Evolutionary conservation across 2,329 filamentous ascomycete species (phyloP).

Genomic region (Pseudogymnoascus pannorum): DNA sequence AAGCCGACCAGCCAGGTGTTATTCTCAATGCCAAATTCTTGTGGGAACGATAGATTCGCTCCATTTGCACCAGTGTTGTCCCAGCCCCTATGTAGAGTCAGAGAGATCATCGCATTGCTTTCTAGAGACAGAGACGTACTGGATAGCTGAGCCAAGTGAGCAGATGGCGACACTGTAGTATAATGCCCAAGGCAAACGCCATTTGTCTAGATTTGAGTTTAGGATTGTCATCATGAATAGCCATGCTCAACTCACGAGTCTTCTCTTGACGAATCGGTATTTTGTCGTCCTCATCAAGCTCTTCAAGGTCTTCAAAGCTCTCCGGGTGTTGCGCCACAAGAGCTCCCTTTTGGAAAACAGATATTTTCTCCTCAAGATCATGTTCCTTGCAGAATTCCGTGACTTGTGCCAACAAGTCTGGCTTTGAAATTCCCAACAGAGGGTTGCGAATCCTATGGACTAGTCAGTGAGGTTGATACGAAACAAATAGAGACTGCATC

Average conservation of each 20-base stretch:
- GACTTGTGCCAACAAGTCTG: slow-evolving; percentile 42
- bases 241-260: background rate
- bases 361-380: slow-evolving; percentile 45
- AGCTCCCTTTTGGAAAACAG: slow-evolving; percentile 51
- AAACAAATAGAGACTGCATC: background rate
- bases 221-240: slow-evolving; percentile 33
- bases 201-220: slow-evolving; percentile 57
- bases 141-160: slow-evolving; percentile 60
- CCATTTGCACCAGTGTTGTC: slow-evolving; percentile 41
- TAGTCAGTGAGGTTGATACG: background rate
- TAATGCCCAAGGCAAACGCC: slow-evolving; percentile 52
- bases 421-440: slow-evolving; percentile 38
- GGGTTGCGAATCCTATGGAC: slow-evolving; percentile 32
- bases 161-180: slow-evolving; percentile 59
- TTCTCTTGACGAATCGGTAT: background rate
- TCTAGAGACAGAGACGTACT: slow-evolving; percentile 22
- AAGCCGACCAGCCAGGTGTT: slow-evolving; percentile 49
- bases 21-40: slow-evolving; percentile 36
- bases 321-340: slow-evolving; percentile 39
- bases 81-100: slow-evolving; percentile 24
- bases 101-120: background rate
- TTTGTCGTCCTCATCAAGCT: background rate
- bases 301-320: background rate
- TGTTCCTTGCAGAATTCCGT: slow-evolving; percentile 42
- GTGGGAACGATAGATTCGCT: slow-evolving; percentile 40